Base-by-base conservation (phyloP, 2,329 filamentous ascomycete species). In the Diaporthe longicolla region DNA sequence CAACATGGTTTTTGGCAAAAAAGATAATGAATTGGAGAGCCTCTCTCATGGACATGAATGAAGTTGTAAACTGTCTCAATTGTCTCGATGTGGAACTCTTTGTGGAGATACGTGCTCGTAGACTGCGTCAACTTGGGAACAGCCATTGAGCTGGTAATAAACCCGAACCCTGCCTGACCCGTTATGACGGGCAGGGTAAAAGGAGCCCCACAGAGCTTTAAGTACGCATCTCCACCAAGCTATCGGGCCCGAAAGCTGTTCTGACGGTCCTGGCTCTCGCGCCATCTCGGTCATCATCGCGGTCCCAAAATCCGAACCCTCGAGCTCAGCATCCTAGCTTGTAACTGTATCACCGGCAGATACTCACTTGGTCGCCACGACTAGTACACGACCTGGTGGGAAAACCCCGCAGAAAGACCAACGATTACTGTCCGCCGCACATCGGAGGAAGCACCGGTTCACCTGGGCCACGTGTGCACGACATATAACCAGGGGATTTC, bases 191-290 rank as follows among this genome's bases (percentile, higher is more conserved):
- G 45, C 45, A 26, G n/a, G 45, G 24, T n/a, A n/a, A 5, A 50
- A 50, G 59, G 59, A 26, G 50, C 19, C 70, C 70, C 71, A 70
- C 29, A 35, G 61, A 52, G 45, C 61, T 37, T 50, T 52, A 24
- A 66, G 61, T 35, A 50, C 6, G 40, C 61, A 66, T 17, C 61
- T 66, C 61, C 45, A 52, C 63, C 48, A 68, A 54, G 45, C 63
- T 68, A 9, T 54, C 63, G 63, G 63, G 48, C 48, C 63, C 48
- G 48, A 68, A 40, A 68, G 63, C 63, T 68, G 48, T 68, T 68
- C 45, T 26, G n/a, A 21, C 63, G 45, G 19, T 26, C 21, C 29
- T 66, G 29, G 61, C 63, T 68, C 48, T 35, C 24, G 63, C 48
- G 21, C 48, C 48, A 19, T 68, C 32, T 68, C 32, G n/a, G 54